A percentile compares a stretch with the other conserved stretches of the same genome.
Conservation (phyloP, 345 rosid genomes). For the Eucalyptus guilfoylei region DNA sequence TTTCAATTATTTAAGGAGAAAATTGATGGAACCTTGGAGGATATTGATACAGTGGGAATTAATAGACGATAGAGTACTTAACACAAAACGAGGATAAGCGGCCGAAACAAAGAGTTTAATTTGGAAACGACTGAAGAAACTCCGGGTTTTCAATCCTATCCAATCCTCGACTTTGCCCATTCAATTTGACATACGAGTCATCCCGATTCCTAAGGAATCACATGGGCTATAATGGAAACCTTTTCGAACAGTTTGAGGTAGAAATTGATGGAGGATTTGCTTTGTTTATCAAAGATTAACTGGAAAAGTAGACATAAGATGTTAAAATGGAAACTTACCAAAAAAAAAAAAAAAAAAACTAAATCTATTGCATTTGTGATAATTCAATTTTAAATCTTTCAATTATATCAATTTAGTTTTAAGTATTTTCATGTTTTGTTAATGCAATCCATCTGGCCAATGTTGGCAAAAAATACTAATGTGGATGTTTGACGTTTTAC, state of each 20-base stretch:
- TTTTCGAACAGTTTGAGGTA: not conserved
- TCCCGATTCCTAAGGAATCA: not conserved
- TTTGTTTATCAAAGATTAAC: not conserved
- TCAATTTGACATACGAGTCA: not conserved
- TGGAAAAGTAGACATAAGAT: not conserved
- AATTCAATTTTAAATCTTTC: too few relatives aligned
- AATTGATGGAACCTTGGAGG: not conserved
- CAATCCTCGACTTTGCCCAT: not conserved
- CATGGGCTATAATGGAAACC: not conserved
- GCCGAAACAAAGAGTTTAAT: not conserved
- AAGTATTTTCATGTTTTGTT: fast-evolving
- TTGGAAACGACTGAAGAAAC: not conserved
- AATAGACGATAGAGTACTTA: not conserved
- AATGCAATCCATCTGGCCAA: fast-evolving
- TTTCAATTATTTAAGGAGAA: not conserved
- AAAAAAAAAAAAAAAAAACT: too few relatives aligned
- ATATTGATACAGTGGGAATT: not conserved
- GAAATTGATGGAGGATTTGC: not conserved
- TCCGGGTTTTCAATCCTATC: not conserved
- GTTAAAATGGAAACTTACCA: too few relatives aligned
- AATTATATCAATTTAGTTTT: too few relatives aligned
- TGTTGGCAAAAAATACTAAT: too few relatives aligned
- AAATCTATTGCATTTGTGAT: too few relatives aligned
- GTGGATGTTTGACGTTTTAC: fast-evolving
- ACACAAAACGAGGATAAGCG: not conserved